Evolutionary conservation across 2,329 filamentous ascomycete species (phyloP).

Genomic region (Magnaporthales sp.): DNA sequence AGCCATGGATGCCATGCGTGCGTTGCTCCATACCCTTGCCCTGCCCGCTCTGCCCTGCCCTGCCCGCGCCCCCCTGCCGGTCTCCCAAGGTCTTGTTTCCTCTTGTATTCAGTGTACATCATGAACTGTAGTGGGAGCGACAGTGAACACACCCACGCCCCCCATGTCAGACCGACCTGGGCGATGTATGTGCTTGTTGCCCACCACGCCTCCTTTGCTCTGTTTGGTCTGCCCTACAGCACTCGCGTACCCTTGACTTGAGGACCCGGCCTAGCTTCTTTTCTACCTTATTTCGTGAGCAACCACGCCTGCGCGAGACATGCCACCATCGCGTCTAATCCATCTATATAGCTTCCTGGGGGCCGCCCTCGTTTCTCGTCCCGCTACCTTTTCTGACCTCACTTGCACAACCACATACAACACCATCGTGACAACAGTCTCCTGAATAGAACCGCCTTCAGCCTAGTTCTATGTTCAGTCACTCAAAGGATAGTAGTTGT

Average conservation of each 20-base stretch:
- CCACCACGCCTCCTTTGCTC: background rate
- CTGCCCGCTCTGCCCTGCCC: background rate
- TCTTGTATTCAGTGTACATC: background rate
- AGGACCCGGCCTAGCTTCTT: background rate
- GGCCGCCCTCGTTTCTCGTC: background rate
- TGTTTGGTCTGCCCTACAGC: conserved; percentile 1
- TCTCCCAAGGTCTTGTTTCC: background rate
- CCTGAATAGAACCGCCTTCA: background rate
- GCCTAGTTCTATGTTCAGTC: background rate
- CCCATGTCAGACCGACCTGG: background rate
- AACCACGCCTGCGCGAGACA: background rate
- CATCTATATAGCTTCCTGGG: conserved; percentile 2
- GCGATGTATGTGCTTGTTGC: background rate
- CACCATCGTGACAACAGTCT: background rate
- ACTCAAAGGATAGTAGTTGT: background rate
- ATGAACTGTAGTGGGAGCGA: background rate
- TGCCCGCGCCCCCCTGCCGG: background rate
- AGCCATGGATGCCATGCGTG: background rate
- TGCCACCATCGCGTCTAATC: conserved; percentile 1
- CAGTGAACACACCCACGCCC: background rate
- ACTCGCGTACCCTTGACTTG: background rate
- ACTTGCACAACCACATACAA: background rate
- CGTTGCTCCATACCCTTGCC: background rate
- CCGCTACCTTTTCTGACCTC: background rate
- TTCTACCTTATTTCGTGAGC: background rate